phyloP scores from a whole-genome alignment of 805 yeast species.

The Crinitomyces ghanaensis region DNA sequence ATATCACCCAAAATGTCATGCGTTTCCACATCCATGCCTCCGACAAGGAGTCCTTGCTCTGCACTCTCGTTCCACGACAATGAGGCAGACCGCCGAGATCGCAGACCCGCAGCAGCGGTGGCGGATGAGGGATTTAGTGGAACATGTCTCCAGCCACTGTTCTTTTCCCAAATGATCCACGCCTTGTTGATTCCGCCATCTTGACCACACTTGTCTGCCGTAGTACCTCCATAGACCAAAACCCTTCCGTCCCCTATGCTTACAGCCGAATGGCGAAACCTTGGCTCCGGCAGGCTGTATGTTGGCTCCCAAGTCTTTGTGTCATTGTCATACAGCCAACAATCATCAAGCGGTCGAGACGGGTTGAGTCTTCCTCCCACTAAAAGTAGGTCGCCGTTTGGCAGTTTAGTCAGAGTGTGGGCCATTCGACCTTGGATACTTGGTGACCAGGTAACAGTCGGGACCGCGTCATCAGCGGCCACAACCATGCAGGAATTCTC shows the following conservation, averaged over 20 bases:
- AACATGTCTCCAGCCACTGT: constrained; percentile 14
- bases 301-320: constrained; percentile 31
- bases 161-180: constrained; percentile 10
- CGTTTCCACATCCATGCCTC: constrained; percentile 14
- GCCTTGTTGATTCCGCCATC: constrained; percentile 10
- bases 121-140: too few species aligned
- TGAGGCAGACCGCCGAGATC: constrained; percentile 28
- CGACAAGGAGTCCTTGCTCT: constrained; percentile 33
- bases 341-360: constrained; percentile 32
- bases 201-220: too few species aligned
- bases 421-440: constrained; percentile 41
- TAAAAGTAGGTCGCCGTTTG: constrained; percentile 26
- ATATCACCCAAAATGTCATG: constrained; percentile 11
- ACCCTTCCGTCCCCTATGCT: constrained; percentile 22
- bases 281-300: constrained; percentile 31
- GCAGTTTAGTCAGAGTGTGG: constrained; percentile 37
- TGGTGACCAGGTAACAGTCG: constrained; percentile 1
- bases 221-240: constrained; percentile 42
- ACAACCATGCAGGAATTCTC: constrained; percentile 9
- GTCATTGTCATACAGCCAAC: constrained; percentile 28
- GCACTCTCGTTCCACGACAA: constrained; percentile 23
- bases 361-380: constrained; percentile 67
- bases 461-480: background rate
- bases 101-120: constrained; percentile 13
- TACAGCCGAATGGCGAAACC: constrained; percentile 43